Evolutionary conservation across 257 asterid species (phyloP), one percentile per base, ranked within the genome.

Genomic region (Phtheirospermum japonicum): DNA sequence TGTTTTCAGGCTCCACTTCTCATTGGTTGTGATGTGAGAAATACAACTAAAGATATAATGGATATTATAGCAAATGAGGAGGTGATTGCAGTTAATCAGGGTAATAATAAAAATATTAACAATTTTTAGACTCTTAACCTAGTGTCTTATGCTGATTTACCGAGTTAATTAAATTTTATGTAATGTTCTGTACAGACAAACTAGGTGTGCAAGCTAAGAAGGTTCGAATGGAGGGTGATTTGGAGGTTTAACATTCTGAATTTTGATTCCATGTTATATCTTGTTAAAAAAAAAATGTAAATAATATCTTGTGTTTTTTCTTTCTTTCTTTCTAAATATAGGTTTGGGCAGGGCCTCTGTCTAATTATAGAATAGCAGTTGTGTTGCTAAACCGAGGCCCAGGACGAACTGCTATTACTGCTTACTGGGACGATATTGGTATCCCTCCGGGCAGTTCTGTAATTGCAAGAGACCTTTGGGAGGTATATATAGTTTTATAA

Each of bases 321-420:
- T 40, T 8, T 33, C 3, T 23, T 33, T 33, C 28, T 5, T 5
- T 33, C 7, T 33, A 33, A 5, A 1, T 14, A 33, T 65, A 90
- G 98, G 82, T 88, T 6, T 91, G 98, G 96, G 98, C 98, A 36
- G 96, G 92, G 34, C 90, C 95, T 13, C 91, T 91, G 6, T 75
- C 94, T 1, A 61, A 75, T 6, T 72, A 91, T 71, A 78, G 92
- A 76, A 84, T 84, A 48, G 96, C 86, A 6, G 45, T 91, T 54
- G 71, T 91, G 57, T 76, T 91, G 62, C 75, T 88, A 30, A 91
- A 91, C 72, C 85, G 96, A 19, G 89, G 94, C 12, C 39, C 79
- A 8, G 0, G 0, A 16, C 67, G 68, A 4, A 60, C 56, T 0
- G 9, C 79, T 60, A 65, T 86, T 3, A 78, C 89, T 13, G 95